Base-by-base conservation (phyloP, 371 early-diverging fungal genomes). In the Capillidium heterosporum region DNA sequence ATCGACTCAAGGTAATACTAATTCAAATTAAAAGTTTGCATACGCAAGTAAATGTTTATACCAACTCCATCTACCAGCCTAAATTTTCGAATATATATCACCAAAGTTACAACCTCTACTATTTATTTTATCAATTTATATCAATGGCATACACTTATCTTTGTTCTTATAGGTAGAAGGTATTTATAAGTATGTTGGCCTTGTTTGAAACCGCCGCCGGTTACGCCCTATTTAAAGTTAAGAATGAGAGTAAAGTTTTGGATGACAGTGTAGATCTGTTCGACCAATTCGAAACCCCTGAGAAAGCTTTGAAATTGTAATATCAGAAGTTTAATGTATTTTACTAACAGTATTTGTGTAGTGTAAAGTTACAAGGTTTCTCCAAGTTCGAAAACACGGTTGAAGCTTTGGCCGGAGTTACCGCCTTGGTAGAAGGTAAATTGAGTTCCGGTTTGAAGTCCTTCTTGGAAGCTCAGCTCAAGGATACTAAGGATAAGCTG, bases 311-410 rank as follows among this genome's bases (percentile, higher is more conserved):
- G 67, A 72, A 82, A 63, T 71, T 79, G 77, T 82, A 80, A 65
- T 70, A 67, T 46, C 55, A 54, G 15, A n/a, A 46, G 31, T 17
- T 21, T n/a, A 21, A 31, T 31, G 28, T 49, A 28, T 10, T 27
- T 27, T 31, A 15, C 31, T 21, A 28, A 49, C 32, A n/a, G 24
- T 46, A 58, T 23, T 13, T 29, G 10, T 57, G 32, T 61, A 87
- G 87, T 57, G 76, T 93, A 54, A 93, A 94, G 78, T 78, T 96
- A 59, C 76, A 89, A 68, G 89, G 90, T 56, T 92, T 93, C 74
- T 79, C 84, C 62, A 94, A 92, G 73, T 98, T 95, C 65, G 92
- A 90, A 66, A 92, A 91, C 78, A 95, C 94, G 41, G 87, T 87
- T 56, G 94, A 93, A 63, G 95, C 95, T 26, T 75, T 98, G 67